Percentiles rank a stretch among this genome's conserved stretches.
Conservation (phyloP, 768 basidiomycete genomes). For the Naganishia kalamii region DNA sequence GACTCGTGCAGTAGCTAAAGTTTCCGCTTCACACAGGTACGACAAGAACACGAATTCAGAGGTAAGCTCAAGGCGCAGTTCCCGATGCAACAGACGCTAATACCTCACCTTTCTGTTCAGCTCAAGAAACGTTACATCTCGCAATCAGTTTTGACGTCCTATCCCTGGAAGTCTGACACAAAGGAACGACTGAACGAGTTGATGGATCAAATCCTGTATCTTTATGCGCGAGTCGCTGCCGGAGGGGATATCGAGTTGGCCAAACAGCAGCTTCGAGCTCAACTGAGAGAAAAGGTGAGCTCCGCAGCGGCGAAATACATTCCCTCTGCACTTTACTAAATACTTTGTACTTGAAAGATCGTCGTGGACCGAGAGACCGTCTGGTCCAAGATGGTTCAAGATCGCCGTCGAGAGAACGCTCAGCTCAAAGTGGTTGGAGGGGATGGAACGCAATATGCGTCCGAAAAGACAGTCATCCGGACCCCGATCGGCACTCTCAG, state of each 20-base stretch:
- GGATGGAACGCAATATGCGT: constrained; percentile 45
- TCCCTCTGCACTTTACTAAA: constrained; percentile 23
- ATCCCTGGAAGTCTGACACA: constrained; percentile 62
- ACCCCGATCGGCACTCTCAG: constrained; percentile 65
- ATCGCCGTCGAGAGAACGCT: constrained; percentile 59
- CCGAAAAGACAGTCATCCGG: constrained; percentile 53
- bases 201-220: constrained; percentile 57
- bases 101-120: constrained; percentile 40
- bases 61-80: constrained; percentile 28
- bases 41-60: constrained; percentile 74
- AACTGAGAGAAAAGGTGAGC: constrained; percentile 70
- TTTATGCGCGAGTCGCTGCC: constrained; percentile 82
- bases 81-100: background rate
- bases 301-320: background rate
- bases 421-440: constrained; percentile 44
- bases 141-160: constrained; percentile 59
- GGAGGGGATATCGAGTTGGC: constrained; percentile 64
- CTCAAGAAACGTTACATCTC: constrained; percentile 74
- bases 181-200: constrained; percentile 60
- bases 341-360: constrained; percentile 48
- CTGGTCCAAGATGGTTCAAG: constrained; percentile 61
- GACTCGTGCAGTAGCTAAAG: no score
- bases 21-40: no score
- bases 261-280: constrained; percentile 71
- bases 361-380: constrained; percentile 97